Base-by-base conservation (phyloP, 371 early-diverging fungal genomes). In the Rhizopus sp. region DNA sequence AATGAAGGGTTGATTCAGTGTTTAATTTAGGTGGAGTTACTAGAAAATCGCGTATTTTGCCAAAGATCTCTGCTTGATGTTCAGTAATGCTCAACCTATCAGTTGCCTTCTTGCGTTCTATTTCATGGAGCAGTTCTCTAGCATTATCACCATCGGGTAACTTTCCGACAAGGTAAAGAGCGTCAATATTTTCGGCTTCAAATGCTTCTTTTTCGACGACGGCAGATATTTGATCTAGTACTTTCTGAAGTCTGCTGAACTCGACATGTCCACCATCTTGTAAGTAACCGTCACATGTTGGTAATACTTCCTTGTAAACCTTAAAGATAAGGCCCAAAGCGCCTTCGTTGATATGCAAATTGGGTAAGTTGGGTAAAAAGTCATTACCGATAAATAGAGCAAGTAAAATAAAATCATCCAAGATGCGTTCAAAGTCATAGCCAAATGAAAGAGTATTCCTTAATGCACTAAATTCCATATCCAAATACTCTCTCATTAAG, bases 341-440 rank as follows among this genome's bases (percentile, higher is more conserved):
- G 38, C 96, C 93, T 59, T 97, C 95, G 51, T 88, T 89, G 71
- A 99, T 96, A 55, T 99, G 95, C 29, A 99, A 83, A 53, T 87
- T 90, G 38, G 98, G 99, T 45, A 98, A 68, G 69, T 93, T 88
- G 35, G 99, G 99, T 63, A 99, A 68, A 73, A 99, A 99, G 77
- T 99, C 99, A 73, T 99, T 99, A 53, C 99, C 99, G 34, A 97
- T 88, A 65, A 99, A 93, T 65, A 98, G 89, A 35, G 88, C 89
- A 63, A 99, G 63, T 50, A 99, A 77, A 45, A 99, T 88, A 60
- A 94, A 99, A 69, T 99, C 99, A 66, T 98, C 97, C 35, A 99
- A 87, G 47, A 98, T 83, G n/a, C 92, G 84, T 68, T 97, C 95
- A 31, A 96, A 72, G 62, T 97, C 89, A 67, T 91, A 95, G 0